phyloP scores from a whole-genome alignment of 148 eudicot species.

The Camellia sinensis region DNA sequence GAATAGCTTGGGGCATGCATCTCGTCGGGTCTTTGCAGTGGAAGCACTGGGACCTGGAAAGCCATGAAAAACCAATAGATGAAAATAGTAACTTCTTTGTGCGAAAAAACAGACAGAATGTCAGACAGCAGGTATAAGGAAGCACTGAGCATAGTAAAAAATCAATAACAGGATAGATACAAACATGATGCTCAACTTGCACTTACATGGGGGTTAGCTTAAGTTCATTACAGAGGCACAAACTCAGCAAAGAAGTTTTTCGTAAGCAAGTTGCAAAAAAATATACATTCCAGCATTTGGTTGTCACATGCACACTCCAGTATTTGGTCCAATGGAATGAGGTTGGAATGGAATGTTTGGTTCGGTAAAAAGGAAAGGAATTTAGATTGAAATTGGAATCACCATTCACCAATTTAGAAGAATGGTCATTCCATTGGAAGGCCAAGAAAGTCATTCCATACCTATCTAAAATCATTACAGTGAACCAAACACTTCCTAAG shows the following conservation, averaged over 20 bases:
- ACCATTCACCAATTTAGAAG: too few species aligned
- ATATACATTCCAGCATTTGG: not conserved
- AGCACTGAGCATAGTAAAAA: conserved; percentile 7
- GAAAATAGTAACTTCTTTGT: conserved; percentile 8
- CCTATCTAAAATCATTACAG: too few species aligned
- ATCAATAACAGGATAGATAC: not conserved
- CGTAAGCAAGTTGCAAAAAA: not conserved
- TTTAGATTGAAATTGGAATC: too few species aligned
- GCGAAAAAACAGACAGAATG: not conserved
- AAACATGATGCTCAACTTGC: not conserved
- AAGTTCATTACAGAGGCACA: not conserved
- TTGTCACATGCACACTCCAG: not conserved
- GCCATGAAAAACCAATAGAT: not conserved
- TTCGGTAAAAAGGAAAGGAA: too few species aligned
- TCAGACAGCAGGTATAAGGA: not conserved
- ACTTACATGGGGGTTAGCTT: not conserved
- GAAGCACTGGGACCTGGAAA: conserved; percentile 48
- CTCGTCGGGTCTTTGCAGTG: conserved; percentile 51
- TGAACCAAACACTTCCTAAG: not conserved
- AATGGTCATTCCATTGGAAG: too few species aligned
- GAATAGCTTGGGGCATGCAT: conserved; percentile 30
- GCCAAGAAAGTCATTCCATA: too few species aligned
- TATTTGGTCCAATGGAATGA: too few species aligned
- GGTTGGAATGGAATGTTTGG: too few species aligned
- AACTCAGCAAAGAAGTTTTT: not conserved